phyloP scores from a whole-genome alignment of 2,329 filamentous ascomycete species.

The Xylaria sp. region DNA sequence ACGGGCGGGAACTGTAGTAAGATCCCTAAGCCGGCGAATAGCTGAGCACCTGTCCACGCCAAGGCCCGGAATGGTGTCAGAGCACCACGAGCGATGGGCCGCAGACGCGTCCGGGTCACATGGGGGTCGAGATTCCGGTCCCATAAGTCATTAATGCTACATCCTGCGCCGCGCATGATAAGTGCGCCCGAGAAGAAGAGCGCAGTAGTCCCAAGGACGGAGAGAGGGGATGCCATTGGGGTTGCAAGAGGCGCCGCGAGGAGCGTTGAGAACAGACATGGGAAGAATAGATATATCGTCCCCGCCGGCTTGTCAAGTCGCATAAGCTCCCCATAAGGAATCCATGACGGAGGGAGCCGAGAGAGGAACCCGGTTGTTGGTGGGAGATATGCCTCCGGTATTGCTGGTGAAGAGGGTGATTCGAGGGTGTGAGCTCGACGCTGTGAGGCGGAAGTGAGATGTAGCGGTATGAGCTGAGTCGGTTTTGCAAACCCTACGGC shows the following conservation, averaged over 20 bases:
- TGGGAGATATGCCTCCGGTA: conserved; percentile 65
- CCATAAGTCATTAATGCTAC: conserved; percentile 91
- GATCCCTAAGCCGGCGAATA: conserved; percentile 76
- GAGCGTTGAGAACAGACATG: conserved; percentile 84
- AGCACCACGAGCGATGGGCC: conserved; percentile 83
- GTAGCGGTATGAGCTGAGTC: conserved; percentile 33
- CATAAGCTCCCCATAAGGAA: conserved; percentile 85
- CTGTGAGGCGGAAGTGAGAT: conserved; percentile 23
- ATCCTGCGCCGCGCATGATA: conserved; percentile 88
- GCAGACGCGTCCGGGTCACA: conserved; percentile 77
- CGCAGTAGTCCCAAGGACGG: conserved; percentile 71
- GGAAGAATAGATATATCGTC: conserved; percentile 86
- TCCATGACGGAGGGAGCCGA: conserved; percentile 71
- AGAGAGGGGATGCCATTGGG: conserved; percentile 68
- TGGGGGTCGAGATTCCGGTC: conserved; percentile 87
- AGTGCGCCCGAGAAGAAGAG: conserved; percentile 81
- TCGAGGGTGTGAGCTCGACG: conserved; percentile 43
- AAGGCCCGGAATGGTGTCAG: conserved; percentile 77
- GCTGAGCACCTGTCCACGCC: conserved; percentile 77
- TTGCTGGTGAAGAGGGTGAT: conserved; percentile 38
- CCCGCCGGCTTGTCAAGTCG: conserved; percentile 84
- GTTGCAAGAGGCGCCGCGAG: conserved; percentile 76
- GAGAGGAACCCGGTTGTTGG: conserved; percentile 78
- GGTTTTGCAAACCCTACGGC: conserved; percentile 38
- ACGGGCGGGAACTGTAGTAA: conserved; percentile 78